Percentiles rank a stretch among this genome's conserved stretches.
Conservation (phyloP, 2,329 filamentous ascomycete genomes). For the Eutypella sp. region DNA sequence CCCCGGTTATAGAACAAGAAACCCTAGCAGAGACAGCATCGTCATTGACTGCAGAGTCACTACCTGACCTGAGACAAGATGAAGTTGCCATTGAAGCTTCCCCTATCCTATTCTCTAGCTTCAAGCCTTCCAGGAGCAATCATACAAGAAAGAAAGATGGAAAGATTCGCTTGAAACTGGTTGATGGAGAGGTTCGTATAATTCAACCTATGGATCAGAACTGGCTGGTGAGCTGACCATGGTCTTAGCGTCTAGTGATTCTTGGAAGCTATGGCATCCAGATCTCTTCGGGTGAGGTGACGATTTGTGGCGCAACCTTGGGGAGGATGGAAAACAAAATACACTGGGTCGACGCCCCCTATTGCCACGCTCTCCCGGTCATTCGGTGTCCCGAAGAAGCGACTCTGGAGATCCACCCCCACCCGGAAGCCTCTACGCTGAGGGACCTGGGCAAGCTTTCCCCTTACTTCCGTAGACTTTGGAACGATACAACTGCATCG, state of each 20-base stretch:
- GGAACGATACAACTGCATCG: slow-evolving; percentile 43
- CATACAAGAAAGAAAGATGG: slow-evolving; percentile 18
- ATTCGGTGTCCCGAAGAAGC: slow-evolving; percentile 50
- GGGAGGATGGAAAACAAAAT: slow-evolving; percentile 38
- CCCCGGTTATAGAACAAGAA: not conserved
- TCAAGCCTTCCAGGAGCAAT: slow-evolving; percentile 22
- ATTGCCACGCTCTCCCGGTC: slow-evolving; percentile 65
- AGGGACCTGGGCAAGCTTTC: slow-evolving; percentile 54
- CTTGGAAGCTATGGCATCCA: slow-evolving; percentile 65
- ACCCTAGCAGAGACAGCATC: not conserved
- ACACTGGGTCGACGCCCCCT: slow-evolving; percentile 60
- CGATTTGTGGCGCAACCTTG: slow-evolving; percentile 61
- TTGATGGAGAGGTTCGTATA: slow-evolving; percentile 23
- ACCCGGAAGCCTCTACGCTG: slow-evolving; percentile 44
- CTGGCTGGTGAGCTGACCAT: slow-evolving; percentile 17
- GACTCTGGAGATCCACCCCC: slow-evolving; percentile 51
- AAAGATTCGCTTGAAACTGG: slow-evolving; percentile 18
- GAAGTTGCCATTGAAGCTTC: slow-evolving; percentile 5
- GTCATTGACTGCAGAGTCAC: slow-evolving; percentile 4
- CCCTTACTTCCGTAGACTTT: slow-evolving; percentile 62
- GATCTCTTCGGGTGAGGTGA: slow-evolving; percentile 57
- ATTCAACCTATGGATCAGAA: too few species aligned
- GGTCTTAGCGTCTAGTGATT: slow-evolving; percentile 51
- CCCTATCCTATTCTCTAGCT: slow-evolving; percentile 21
- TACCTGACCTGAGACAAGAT: slow-evolving; percentile 3